phyloP scores from a whole-genome alignment of 2,329 filamentous ascomycete genomes.

The Colletotrichum karsti region DNA sequence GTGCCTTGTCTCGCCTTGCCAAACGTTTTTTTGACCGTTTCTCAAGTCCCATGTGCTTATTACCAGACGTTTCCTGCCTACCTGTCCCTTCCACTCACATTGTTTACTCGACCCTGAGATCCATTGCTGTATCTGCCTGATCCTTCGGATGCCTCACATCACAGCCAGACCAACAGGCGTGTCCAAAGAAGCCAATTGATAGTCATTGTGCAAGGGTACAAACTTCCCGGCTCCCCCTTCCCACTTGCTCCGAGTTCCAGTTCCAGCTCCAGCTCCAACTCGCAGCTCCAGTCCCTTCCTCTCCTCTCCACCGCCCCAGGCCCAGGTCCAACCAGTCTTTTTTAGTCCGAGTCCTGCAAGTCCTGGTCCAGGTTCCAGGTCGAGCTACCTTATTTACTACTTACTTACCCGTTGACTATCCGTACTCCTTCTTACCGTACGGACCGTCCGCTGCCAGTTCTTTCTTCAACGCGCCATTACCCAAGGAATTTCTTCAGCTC shows the following conservation, averaged over 20 bases:
- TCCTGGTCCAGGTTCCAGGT: background rate
- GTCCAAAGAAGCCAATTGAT: background rate
- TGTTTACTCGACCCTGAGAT: too few species aligned
- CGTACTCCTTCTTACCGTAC: too few species aligned
- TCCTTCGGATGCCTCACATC: background rate
- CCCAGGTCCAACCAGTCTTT: too few species aligned
- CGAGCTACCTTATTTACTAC: too few species aligned
- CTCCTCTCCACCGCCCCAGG: background rate
- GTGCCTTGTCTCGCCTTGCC: background rate
- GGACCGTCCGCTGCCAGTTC: background rate
- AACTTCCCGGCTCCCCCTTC: background rate
- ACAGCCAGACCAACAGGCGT: background rate
- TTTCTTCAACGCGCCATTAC: constrained; percentile 10
- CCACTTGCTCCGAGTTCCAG: background rate
- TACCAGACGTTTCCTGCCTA: background rate
- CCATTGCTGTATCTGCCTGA: too few species aligned
- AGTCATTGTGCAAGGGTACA: background rate
- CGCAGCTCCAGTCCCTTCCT: background rate
- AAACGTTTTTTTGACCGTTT: background rate
- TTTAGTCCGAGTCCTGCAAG: background rate
- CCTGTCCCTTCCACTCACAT: background rate
- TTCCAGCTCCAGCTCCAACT: background rate
- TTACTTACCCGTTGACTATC: too few species aligned
- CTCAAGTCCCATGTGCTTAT: background rate
- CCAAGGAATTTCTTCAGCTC: constrained; percentile 29